Evolutionary conservation across 176 grass and related monocot genomes (phyloP), one percentile per base, ranked within the genome.

Genomic region (Phoenix roebelenii): DNA sequence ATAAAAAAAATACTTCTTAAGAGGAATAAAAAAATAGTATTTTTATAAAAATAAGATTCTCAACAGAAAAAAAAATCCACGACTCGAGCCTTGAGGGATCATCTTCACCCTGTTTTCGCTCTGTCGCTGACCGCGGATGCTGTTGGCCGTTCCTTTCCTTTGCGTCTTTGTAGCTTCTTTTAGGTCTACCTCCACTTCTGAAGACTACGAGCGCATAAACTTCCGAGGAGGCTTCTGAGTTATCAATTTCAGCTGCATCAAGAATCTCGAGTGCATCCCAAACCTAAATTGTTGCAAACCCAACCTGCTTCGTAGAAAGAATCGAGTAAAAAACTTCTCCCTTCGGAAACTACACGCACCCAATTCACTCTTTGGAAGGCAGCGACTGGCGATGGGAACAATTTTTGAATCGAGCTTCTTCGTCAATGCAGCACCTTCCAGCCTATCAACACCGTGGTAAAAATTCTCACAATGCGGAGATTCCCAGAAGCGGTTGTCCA

Each of bases 261-360:
- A 28, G 26, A 28, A 28, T 28, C 60, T 79, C 83, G 60, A 91
- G 75, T 4, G 87, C 87, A 22, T 83, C 68, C 87, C 87, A 91
- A 5, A 91, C 76, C 87, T 83, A 70, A 1, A 28, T 25, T 20
- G 52, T 20, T 7, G 51, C 50, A n/a, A 26, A 16, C 29, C 54
- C 18, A 50, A 20, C 20, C 20, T 20, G 0, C 20, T 20, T 20
- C 48, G 28, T 49, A 23, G 20, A 50, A 66, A 28, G 5, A 28
- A 28, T 28, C 5, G 5, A 28, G 26, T 28, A 28, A 3, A 28
- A 28, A 28, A 4, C 3, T 3, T 4, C 26, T 28, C 26, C 5
- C 26, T 4, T 28, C 26, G 4, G 26, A 28, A 28, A 28, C 26
- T 28, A 68, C 2, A 18, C 29, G 60, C 61, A 57, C 57, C 16